Evolutionary conservation across 129 eudicot genomes (phyloP), one percentile per base, ranked within the genome.

Genomic region (Glebionis coronaria): DNA sequence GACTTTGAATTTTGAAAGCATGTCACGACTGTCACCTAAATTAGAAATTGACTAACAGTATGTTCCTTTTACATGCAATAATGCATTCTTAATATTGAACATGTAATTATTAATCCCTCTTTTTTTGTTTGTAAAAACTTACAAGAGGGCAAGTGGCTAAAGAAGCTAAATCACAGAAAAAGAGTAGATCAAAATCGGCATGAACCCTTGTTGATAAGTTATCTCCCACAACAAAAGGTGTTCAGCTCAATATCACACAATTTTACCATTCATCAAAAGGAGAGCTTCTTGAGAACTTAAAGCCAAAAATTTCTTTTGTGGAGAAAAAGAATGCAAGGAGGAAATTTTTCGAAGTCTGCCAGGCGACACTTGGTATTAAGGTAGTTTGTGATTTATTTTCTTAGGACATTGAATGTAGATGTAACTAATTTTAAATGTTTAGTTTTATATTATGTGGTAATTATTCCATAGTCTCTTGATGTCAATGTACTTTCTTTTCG

Each of bases 211-310:
- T 71, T 65, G 72, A 78, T 64, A 45, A 78, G 23, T 82, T 56
- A 55, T 52, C 87, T 16, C 80, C 85, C 16, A 45, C 73, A 55
- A 63, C 96, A 23, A 76, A 42, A 71, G 63, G 88, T 12, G 73
- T 79, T 62, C 99, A 94, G 76, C 82, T 87, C 2, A 85, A 81
- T 65, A 89, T 94, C 31, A 94, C 79, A 16, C 90, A 94, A 44
- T 94, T 87, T 74, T 89, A 80, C 66, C 95, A 87, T 14, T 79
- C 99, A 21, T 80, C 93, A 12, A 94, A 94, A 82, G 71, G 52
- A 38, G 49, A 40, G 15, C 42, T 64, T 4, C 58, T 44, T 21
- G 81, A 84, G 57, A 71, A 54, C 53, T 44, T 55, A 25, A 71
- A 73, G 29, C 70, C 63, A 12, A 45, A 7, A n/a, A 72, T 29